phyloP scores from a whole-genome alignment of 2,329 filamentous ascomycete species.

The Keithomyces neogunnii region DNA sequence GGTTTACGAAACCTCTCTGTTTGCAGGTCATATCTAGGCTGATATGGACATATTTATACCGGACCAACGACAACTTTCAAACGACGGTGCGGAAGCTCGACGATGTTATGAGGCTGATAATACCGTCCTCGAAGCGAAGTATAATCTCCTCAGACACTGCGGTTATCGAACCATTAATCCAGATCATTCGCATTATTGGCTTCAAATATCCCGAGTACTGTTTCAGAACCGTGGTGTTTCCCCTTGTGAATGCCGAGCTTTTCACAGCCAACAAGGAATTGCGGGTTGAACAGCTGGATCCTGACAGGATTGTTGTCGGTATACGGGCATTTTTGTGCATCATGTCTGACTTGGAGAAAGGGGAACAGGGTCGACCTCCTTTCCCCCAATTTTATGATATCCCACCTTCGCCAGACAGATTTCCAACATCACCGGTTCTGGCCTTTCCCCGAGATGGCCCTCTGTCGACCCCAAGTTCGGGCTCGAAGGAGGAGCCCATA shows the following conservation, averaged over 20 bases:
- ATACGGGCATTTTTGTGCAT: slow-evolving; percentile 90
- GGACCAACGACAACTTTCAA: slow-evolving; percentile 63
- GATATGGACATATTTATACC: slow-evolving; percentile 90
- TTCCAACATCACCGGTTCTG: slow-evolving; percentile 41
- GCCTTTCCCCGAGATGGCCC: slow-evolving; percentile 24
- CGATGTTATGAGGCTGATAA: slow-evolving; percentile 75
- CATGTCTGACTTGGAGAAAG: slow-evolving; percentile 85
- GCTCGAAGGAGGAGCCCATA: slow-evolving; percentile 51
- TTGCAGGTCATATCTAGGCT: slow-evolving; percentile 85
- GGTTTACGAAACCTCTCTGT: slow-evolving; percentile 66
- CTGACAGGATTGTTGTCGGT: slow-evolving; percentile 94
- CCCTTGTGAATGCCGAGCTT: slow-evolving; percentile 85
- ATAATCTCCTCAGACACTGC: slow-evolving; percentile 74
- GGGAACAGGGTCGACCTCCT: slow-evolving; percentile 66
- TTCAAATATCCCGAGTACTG: slow-evolving; percentile 92
- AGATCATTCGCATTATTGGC: slow-evolving; percentile 89
- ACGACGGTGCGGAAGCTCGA: slow-evolving; percentile 72
- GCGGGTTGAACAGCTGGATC: slow-evolving; percentile 86
- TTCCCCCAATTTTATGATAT: slow-evolving; percentile 64
- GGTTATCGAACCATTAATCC: slow-evolving; percentile 84
- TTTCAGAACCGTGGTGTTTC: slow-evolving; percentile 88
- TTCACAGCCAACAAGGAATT: slow-evolving; percentile 69
- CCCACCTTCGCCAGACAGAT: slow-evolving; percentile 31
- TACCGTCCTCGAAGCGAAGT: slow-evolving; percentile 72
- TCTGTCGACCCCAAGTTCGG: slow-evolving; percentile 15